Evolutionary conservation across 306 rosid genomes (phyloP).

Genomic region (Glycine tomentella): DNA sequence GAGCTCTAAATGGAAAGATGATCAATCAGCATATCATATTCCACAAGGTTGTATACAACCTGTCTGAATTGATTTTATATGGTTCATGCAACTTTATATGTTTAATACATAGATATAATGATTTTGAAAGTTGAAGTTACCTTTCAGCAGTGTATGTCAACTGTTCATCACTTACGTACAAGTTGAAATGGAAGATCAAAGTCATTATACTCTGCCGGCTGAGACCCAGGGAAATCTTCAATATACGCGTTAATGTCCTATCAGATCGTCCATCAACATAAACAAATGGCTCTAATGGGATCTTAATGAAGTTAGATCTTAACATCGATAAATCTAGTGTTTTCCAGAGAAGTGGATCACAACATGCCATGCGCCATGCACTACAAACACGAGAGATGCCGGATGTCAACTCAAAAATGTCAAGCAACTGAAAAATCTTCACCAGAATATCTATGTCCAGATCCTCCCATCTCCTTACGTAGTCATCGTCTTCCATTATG

Average conservation of each 20-base stretch:
- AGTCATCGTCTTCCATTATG: slow-evolving; percentile 61
- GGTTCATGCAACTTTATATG: neutral
- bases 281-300: slow-evolving; percentile 78
- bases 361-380: slow-evolving; percentile 73
- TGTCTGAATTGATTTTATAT: neutral
- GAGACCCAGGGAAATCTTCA: slow-evolving; percentile 75
- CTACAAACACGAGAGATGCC: slow-evolving; percentile 82
- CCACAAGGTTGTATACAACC: neutral
- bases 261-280: slow-evolving; percentile 75
- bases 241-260: slow-evolving; percentile 55
- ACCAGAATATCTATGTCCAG: slow-evolving; percentile 71
- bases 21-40: slow-evolving; percentile 25
- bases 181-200: slow-evolving; percentile 75
- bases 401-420: slow-evolving; percentile 64
- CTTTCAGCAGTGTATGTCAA: slow-evolving; percentile 86
- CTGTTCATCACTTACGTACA: slow-evolving; percentile 73
- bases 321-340: slow-evolving; percentile 77
- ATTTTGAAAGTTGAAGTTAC: slow-evolving; percentile 53
- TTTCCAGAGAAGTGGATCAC: slow-evolving; percentile 80
- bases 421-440: slow-evolving; percentile 74
- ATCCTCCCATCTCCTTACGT: slow-evolving; percentile 73
- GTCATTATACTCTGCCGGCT: slow-evolving; percentile 62
- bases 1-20: slow-evolving; percentile 16
- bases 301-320: slow-evolving; percentile 75
- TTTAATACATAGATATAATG: neutral